Conservation (phyloP, 257 asterid genomes). For the Rehmannia glutinosa region DNA sequence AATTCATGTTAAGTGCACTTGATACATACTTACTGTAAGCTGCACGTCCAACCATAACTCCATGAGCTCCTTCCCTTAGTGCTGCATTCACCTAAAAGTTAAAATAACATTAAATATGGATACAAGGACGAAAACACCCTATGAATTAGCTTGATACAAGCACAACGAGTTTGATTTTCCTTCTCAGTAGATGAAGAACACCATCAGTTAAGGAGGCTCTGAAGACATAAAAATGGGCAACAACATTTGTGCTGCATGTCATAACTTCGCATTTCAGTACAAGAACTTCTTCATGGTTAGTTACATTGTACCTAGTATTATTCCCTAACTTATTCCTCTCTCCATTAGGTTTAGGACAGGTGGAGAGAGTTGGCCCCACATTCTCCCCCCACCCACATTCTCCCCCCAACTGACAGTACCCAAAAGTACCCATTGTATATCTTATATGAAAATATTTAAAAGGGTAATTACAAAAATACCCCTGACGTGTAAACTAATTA, state of each 20-base stretch:
- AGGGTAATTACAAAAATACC: background rate
- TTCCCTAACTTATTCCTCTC: no score
- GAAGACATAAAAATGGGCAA: no score
- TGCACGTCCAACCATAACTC: slow-evolving; percentile 95
- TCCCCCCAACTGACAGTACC: no score
- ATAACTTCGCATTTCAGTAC: no score
- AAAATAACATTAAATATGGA: slow-evolving; percentile 5
- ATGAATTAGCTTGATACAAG: slow-evolving; percentile 9
- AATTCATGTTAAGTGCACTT: background rate
- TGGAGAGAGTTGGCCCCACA: no score
- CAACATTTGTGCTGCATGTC: no score
- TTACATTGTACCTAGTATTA: no score
- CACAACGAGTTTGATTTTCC: slow-evolving; percentile 3
- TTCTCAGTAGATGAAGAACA: background rate
- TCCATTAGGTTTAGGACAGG: no score
- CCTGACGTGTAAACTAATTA: background rate
- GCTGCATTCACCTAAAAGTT: slow-evolving; percentile 67
- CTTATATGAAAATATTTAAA: no score
- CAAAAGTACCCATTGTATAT: no score
- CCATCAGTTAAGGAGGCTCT: background rate
- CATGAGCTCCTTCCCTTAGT: slow-evolving; percentile 80
- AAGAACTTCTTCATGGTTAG: no score
- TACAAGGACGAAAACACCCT: slow-evolving; percentile 10
- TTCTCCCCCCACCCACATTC: no score
- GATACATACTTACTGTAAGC: slow-evolving; percentile 63